phyloP scores from a whole-genome alignment of 805 yeast genomes.

The Candida lessepsii region DNA sequence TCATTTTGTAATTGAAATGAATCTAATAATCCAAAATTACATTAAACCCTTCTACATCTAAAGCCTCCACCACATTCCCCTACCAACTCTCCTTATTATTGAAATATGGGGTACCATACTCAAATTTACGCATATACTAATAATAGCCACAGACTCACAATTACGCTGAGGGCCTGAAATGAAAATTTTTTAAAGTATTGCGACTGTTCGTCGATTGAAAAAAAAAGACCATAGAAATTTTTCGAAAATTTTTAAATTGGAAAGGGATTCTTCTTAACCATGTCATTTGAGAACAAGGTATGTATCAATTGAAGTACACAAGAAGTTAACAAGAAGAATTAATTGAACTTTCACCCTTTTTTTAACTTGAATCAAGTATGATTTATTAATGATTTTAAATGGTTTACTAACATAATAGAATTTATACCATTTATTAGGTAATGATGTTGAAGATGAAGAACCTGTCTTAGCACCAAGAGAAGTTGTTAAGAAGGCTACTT shows the following conservation, averaged over 20 bases:
- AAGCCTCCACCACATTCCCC: no score
- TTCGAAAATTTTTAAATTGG: background rate
- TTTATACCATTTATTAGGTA: conserved; percentile 80
- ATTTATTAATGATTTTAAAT: no score
- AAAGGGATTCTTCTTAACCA: conserved; percentile 13
- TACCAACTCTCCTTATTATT: no score
- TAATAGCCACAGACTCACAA: conserved; percentile 1
- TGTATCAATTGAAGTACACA: conserved; percentile 19
- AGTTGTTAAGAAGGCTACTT: conserved; percentile 75
- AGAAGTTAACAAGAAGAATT: no score
- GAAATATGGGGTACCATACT: conserved; percentile 8
- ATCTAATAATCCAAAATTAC: no score
- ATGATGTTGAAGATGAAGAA: conserved; percentile 83
- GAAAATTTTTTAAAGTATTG: conserved; percentile 12
- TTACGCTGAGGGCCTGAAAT: conserved; percentile 5
- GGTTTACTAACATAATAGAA: conserved; percentile 49
- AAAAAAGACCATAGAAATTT: conserved; percentile 6
- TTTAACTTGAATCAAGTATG: no score
- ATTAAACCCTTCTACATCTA: no score
- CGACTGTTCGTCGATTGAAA: conserved; percentile 10
- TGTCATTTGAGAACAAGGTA: conserved; percentile 51
- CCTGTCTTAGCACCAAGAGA: conserved; percentile 63
- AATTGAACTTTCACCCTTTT: no score
- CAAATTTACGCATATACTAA: background rate
- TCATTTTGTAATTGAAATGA: no score